Evolutionary conservation across 2,329 filamentous ascomycete genomes (phyloP).

Genomic region (Paracamarosporium sp.): DNA sequence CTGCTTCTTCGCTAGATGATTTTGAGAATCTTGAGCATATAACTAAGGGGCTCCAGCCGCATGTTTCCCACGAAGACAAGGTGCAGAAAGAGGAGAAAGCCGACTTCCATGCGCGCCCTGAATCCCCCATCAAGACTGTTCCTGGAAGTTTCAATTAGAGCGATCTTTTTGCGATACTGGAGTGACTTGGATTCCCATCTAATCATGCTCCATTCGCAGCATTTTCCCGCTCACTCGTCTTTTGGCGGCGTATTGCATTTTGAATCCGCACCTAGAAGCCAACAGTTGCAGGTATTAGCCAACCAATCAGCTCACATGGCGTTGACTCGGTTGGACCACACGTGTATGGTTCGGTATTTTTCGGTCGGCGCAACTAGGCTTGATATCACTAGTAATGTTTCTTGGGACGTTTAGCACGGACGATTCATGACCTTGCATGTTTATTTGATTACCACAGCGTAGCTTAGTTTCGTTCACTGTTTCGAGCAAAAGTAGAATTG

Average conservation of each 20-base stretch:
- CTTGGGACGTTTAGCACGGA: not conserved
- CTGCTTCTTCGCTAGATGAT: constrained; percentile 37
- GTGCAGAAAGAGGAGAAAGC: constrained; percentile 40
- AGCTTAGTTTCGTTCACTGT: constrained; percentile 1
- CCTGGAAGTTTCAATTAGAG: constrained; percentile 36
- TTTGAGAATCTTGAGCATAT: constrained; percentile 39
- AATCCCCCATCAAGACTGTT: constrained; percentile 39
- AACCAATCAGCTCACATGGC: not conserved
- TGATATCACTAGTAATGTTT: not conserved
- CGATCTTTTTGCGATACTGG: not conserved
- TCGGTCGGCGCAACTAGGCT: not conserved
- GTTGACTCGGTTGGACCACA: not conserved
- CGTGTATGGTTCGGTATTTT: not conserved
- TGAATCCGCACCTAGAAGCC: not conserved
- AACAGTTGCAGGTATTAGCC: not conserved
- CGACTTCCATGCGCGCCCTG: constrained; percentile 51
- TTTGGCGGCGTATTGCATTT: not conserved
- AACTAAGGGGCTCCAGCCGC: constrained; percentile 32
- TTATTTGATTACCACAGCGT: not conserved
- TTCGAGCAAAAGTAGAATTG: not conserved
- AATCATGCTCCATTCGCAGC: not conserved
- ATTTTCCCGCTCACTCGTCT: not conserved
- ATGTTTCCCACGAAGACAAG: constrained; percentile 24
- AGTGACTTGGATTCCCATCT: not conserved
- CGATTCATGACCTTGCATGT: not conserved